Percentiles rank a stretch among this genome's conserved stretches.
Evolutionary conservation across 331 rosid genomes (phyloP).

Genomic region (Malus hybrid): DNA sequence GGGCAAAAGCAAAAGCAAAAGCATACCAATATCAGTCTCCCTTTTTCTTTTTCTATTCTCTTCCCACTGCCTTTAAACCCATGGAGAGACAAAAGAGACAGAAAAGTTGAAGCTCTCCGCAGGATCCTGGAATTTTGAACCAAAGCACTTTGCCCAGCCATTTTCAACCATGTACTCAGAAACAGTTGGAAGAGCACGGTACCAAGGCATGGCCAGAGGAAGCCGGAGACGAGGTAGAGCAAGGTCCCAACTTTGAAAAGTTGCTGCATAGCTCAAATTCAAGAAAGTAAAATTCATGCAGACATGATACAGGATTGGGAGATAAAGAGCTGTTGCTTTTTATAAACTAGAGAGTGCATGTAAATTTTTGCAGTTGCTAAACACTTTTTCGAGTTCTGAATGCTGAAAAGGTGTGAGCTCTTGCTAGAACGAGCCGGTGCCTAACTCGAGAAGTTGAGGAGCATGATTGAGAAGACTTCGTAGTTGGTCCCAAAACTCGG

Average conservation of each 20-base stretch:
- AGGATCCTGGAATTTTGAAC: no score
- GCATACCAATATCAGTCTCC: no score
- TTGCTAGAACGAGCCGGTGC: slow-evolving; percentile 58
- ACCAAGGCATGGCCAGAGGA: no score
- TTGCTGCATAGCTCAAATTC: slow-evolving; percentile 57
- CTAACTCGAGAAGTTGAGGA: slow-evolving; percentile 61
- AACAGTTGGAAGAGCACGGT: no score
- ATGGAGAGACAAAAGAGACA: no score
- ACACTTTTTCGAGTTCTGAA: slow-evolving; percentile 52
- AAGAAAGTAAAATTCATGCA: slow-evolving; percentile 55
- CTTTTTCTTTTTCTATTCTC: no score
- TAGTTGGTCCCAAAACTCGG: slow-evolving; percentile 29
- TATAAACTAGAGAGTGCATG: slow-evolving; percentile 71
- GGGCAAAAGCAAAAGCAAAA: no score
- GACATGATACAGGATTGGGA: slow-evolving; percentile 56
- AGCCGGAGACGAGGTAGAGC: slow-evolving; percentile 50
- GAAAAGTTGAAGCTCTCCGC: no score
- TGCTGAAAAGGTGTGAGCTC: slow-evolving; percentile 47
- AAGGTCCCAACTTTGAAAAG: slow-evolving; percentile 49
- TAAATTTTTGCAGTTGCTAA: slow-evolving; percentile 53
- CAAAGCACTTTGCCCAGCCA: no score
- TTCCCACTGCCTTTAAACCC: no score
- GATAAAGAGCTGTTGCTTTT: slow-evolving; percentile 41
- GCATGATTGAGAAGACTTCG: slow-evolving; percentile 45
- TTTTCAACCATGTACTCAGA: no score